These are phyloP conservation scores for Mycena vulgaris DNA, from an alignment of 768 basidiomycete genomes.

Conservation along the genomic window DNA sequence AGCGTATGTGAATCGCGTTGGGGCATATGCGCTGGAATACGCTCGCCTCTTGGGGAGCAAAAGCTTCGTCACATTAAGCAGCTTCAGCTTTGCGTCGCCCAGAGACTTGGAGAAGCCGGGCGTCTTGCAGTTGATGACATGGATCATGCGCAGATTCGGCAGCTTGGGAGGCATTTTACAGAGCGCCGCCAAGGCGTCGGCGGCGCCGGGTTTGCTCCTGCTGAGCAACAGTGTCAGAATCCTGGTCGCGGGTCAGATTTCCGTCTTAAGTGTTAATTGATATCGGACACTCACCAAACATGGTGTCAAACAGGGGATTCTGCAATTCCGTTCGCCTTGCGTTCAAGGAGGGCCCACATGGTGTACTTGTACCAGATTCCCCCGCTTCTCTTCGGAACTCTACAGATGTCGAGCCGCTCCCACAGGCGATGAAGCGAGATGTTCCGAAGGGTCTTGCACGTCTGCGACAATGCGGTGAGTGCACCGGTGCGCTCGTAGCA, in stretches of 20 bases:
- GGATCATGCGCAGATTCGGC: constrained; percentile 31
- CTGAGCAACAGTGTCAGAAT: constrained; percentile 30
- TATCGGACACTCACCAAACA: constrained; percentile 34
- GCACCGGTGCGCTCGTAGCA: constrained; percentile 34
- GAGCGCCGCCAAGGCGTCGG: constrained; percentile 27
- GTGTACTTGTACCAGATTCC: constrained; percentile 20
- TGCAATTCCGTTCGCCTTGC: constrained; percentile 28
- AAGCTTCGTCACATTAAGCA: constrained; percentile 23
- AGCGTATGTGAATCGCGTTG: constrained; percentile 28
- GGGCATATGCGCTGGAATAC: constrained; percentile 28
- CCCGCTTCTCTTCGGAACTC: constrained; percentile 15
- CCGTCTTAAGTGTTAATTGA: background rate
- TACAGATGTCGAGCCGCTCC: constrained; percentile 29
- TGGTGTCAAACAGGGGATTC: constrained; percentile 29
- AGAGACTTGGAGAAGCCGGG: constrained; percentile 26
- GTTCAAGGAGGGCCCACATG: constrained; percentile 26
- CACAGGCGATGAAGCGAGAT: constrained; percentile 30
- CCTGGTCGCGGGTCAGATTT: background rate
- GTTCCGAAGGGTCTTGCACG: constrained; percentile 21
- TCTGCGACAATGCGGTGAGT: constrained; percentile 34
- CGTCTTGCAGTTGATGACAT: constrained; percentile 29
- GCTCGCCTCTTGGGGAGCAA: constrained; percentile 16
- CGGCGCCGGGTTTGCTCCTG: constrained; percentile 18
- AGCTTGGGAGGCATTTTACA: constrained; percentile 29
- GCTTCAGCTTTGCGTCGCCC: constrained; percentile 16